Evolutionary conservation across 495 filamentous ascomycete species (phyloP), one percentile per base, ranked within the genome.

Genomic region (Lindgomyces ingoldianus): DNA sequence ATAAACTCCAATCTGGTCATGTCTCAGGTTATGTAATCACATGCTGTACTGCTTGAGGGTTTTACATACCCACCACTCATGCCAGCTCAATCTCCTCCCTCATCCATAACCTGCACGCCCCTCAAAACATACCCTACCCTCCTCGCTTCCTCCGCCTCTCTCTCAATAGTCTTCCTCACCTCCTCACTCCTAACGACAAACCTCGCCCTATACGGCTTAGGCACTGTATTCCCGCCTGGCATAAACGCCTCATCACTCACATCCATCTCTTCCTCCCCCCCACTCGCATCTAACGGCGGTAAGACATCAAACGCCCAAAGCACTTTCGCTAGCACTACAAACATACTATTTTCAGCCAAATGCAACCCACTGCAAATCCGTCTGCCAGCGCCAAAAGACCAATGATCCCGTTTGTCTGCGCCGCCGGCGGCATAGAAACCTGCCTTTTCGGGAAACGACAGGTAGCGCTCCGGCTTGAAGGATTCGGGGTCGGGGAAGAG

Each of bases 271-370:
- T 11, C 48, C 59, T 72, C 66, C 33, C 24, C 58, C 48, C 66
- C 65, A n/a, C 36, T 36, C 19, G 1, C 29, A 46, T 56, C 63
- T 41, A 65, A n/a, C 16, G 65, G 48, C 30, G 69, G 65, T 21
- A 21, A 9, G 1, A 71, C 54, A 47, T 69, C 69, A 63, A 71
- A 68, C 30, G 65, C 65, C 70, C 70, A 72, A 22, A 72, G 21
- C 42, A 72, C 27, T 26, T 72, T 72, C 30, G 70, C 65, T 33
- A 67, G 16, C 29, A 67, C 66, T 46, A 69, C 59, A 44, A 63
- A 64, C 62, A 72, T 60, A 25, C 66, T 68, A 56, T 69, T 72
- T 58, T 72, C 70, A 0, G 70, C 70, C 21, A 72, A 52, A 67
- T 69, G 70, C 25, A 66, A 12, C 2, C 70, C 70, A 0, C 57